Base-by-base conservation (phyloP, 805 yeast species). In the Candida koratica region DNA sequence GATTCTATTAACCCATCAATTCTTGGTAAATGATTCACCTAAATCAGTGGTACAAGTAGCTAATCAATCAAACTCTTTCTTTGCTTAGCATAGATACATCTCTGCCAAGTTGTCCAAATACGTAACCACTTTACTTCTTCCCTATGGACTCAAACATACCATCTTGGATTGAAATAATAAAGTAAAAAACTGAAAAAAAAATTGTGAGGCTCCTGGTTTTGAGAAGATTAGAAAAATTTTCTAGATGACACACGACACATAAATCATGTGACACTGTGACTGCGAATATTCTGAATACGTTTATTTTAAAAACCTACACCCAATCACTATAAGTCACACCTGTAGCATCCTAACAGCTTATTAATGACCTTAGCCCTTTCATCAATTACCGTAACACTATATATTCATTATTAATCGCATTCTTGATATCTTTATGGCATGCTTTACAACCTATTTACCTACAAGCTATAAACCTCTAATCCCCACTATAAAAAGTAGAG, bases 141-240 rank as follows among this genome's bases (percentile, higher is more conserved):
- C 14, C 17, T 31, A 17, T 9, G 26, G 22, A 19, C 18, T 24
- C 7, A 24, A 34, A 39, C 43, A 39, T 39, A 39, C 43, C 43
- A 39, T 39, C 43, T 39, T 39, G 43, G 24, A 39, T 39, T 32
- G 32, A 28, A 29, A 29, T 29, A 19, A 29, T 17, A 18, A 29
- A 29, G 32, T 29, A 19, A 29, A 29, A 29, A 29, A 29, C 16
- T 29, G 32, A 29, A 29, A 29, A 29, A 29, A 29, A 29, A 28
- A 18, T 29, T 29, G 25, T 29, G 24, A 29, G 32, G 14, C 12
- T 26, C 34, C 20, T 25, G 29, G 33, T 15, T 33, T 19, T 38
- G 32, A 34, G 36, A 38, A 37, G 32, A 17, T 24, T 26, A 38
- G 34, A 38, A 22, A 31, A 31, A 27, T 37, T 38, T 38, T 36